Evolutionary conservation across 1,139 yeast genomes (phyloP).

Genomic region (Groenewaldozyma sp.): DNA sequence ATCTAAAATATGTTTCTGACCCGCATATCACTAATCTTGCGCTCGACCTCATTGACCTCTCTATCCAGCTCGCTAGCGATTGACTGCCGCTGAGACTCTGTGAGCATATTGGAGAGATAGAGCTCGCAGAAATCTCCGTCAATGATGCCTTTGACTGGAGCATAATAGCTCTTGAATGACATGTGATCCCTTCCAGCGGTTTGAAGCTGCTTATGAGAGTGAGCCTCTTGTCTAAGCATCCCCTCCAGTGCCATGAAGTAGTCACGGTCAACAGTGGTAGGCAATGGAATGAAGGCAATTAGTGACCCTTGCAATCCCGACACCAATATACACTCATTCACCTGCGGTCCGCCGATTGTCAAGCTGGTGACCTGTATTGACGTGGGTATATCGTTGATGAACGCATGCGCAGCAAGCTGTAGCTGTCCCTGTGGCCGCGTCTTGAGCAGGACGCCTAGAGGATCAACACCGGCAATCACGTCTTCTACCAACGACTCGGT

Average conservation of each 20-base stretch:
- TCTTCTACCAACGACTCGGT: constrained; percentile 43
- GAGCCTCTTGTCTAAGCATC: constrained; percentile 33
- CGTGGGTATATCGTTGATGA: constrained; percentile 62
- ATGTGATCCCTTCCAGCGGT: constrained; percentile 59
- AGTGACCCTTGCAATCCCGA: constrained; percentile 70
- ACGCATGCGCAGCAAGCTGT: constrained; percentile 49
- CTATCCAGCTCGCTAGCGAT: constrained; percentile 50
- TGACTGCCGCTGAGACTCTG: constrained; percentile 33
- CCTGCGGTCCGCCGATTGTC: constrained; percentile 43
- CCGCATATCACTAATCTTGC: constrained; percentile 51
- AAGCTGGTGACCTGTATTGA: constrained; percentile 47
- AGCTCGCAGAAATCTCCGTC: constrained; percentile 84
- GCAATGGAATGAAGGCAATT: constrained; percentile 63
- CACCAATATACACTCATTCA: constrained; percentile 4
- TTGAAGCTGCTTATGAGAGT: constrained; percentile 27
- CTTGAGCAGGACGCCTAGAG: constrained; percentile 15
- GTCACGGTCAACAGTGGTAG: constrained; percentile 52
- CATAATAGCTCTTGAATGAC: constrained; percentile 66
- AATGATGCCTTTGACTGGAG: constrained; percentile 63
- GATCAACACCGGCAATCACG: constrained; percentile 11
- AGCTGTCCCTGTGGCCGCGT: constrained; percentile 52
- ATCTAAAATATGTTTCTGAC: constrained; percentile 36
- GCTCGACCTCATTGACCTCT: constrained; percentile 50
- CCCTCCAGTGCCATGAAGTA: constrained; percentile 50
- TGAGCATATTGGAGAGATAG: constrained; percentile 32